Conservation (phyloP, 805 yeast species). For the Sugiyamaella lignohabitans region DNA sequence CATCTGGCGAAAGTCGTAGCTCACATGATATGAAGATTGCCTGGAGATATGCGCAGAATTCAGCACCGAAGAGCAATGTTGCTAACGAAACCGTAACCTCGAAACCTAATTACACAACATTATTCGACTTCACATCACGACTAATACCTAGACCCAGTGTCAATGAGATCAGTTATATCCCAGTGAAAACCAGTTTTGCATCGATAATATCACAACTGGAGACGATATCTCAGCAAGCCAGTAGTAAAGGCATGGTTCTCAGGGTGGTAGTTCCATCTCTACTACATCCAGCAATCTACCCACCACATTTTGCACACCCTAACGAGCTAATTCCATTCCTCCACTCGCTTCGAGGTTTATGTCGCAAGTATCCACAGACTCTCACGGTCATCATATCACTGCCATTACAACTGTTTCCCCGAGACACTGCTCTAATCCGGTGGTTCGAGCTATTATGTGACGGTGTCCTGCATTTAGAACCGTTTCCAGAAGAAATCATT, state of each 20-base stretch:
- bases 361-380: slow-evolving; percentile 41
- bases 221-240: slow-evolving; percentile 17
- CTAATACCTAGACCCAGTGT: slow-evolving; percentile 59
- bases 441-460: slow-evolving; percentile 58
- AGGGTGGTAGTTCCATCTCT: slow-evolving; percentile 72
- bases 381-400: slow-evolving; percentile 50
- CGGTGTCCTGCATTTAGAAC: slow-evolving; percentile 65
- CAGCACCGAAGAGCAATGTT: slow-evolving; percentile 10
- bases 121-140: slow-evolving; percentile 71
- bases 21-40: slow-evolving; percentile 69
- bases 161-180: slow-evolving; percentile 54
- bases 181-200: slow-evolving; percentile 25
- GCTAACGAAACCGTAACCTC: slow-evolving; percentile 17
- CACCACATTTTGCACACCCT: slow-evolving; percentile 43
- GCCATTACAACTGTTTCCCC: slow-evolving; percentile 60
- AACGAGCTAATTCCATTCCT: slow-evolving; percentile 52
- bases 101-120: slow-evolving; percentile 52
- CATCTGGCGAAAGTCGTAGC: background rate
- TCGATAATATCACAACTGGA: slow-evolving; percentile 16
- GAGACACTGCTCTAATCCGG: slow-evolving; percentile 41
- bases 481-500: slow-evolving; percentile 61
- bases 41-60: slow-evolving; percentile 61
- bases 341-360: slow-evolving; percentile 49
- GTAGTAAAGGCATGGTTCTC: slow-evolving; percentile 38
- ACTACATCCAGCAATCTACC: slow-evolving; percentile 69